Conservation (phyloP, 2,329 filamentous ascomycete species). For the Coleophoma eucalyptorum region DNA sequence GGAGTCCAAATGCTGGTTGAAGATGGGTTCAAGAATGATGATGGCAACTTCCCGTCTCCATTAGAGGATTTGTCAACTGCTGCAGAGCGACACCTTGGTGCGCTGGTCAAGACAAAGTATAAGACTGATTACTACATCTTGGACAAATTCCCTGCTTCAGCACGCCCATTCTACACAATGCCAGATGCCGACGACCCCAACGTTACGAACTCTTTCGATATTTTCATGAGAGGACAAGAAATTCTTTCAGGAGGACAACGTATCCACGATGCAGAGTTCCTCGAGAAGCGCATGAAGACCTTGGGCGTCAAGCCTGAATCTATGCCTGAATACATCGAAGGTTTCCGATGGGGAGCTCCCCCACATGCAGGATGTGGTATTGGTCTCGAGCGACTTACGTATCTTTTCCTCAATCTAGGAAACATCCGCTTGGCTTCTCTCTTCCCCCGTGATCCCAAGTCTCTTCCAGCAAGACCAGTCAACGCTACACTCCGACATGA, state of each 20-base stretch:
- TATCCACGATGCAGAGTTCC: constrained; percentile 74
- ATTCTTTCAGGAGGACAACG: constrained; percentile 90
- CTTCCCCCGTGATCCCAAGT: constrained; percentile 86
- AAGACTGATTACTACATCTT: constrained; percentile 90
- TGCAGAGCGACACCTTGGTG: constrained; percentile 81
- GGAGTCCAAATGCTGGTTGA: constrained; percentile 78
- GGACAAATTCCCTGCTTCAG: constrained; percentile 84
- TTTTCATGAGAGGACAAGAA: constrained; percentile 90
- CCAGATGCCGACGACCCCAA: constrained; percentile 68
- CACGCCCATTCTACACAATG: constrained; percentile 90
- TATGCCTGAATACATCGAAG: constrained; percentile 88
- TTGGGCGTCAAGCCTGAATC: constrained; percentile 73
- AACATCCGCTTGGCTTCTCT: constrained; percentile 87
- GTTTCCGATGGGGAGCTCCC: constrained; percentile 83
- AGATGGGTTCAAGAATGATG: constrained; percentile 72
- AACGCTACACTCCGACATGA: constrained; percentile 72
- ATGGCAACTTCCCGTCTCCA: constrained; percentile 66
- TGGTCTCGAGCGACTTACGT: constrained; percentile 83
- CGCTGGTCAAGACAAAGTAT: constrained; percentile 82
- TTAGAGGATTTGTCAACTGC: constrained; percentile 80
- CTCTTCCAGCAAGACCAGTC: constrained; percentile 66
- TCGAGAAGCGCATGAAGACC: constrained; percentile 74
- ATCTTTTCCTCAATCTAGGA: constrained; percentile 79
- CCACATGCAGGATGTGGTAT: constrained; percentile 90
- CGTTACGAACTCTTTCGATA: constrained; percentile 90